These are phyloP conservation scores for Apophysomyces ossiformis DNA, from an alignment of 371 early-diverging fungal species.

Conservation along the genomic window DNA sequence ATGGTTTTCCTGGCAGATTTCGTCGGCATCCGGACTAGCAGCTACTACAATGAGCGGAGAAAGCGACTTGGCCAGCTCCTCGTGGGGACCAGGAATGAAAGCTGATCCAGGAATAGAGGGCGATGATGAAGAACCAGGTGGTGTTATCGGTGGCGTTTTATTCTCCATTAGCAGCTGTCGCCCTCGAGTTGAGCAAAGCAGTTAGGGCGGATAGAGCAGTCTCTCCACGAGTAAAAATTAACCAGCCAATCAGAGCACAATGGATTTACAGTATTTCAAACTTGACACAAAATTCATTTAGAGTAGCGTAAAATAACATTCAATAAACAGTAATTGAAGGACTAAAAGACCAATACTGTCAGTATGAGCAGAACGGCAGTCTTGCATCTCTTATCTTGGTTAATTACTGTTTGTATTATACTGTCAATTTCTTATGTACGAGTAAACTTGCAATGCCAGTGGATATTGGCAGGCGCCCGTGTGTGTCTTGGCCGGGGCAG, in stretches of 20 bases:
- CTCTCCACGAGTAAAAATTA: background rate
- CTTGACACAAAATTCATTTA: too few relatives aligned
- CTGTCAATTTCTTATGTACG: too few relatives aligned
- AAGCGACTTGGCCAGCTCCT: constrained; percentile 64
- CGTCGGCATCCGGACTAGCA: constrained; percentile 75
- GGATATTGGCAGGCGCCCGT: too few relatives aligned
- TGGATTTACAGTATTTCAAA: too few relatives aligned
- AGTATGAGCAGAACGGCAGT: too few relatives aligned
- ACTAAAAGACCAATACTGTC: too few relatives aligned
- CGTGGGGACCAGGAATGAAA: constrained; percentile 41
- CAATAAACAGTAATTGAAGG: too few relatives aligned
- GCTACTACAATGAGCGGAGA: constrained; percentile 79
- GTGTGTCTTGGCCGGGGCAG: too few relatives aligned
- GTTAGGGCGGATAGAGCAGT: background rate
- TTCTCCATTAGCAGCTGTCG: constrained; percentile 16
- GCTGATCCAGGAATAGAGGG: constrained; percentile 15
- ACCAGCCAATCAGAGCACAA: background rate
- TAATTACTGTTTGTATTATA: too few relatives aligned
- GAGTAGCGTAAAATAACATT: too few relatives aligned
- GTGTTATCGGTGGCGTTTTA: constrained; percentile 23
- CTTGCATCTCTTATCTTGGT: too few relatives aligned
- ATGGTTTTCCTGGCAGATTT: constrained; percentile 69
- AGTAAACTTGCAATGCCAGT: too few relatives aligned
- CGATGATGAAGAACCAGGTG: constrained; percentile 16
- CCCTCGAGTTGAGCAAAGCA: background rate